Percentiles rank a stretch among this genome's conserved stretches.
Conservation (phyloP, 2,329 filamentous ascomycete genomes). For the Bipolaris zeicola region DNA sequence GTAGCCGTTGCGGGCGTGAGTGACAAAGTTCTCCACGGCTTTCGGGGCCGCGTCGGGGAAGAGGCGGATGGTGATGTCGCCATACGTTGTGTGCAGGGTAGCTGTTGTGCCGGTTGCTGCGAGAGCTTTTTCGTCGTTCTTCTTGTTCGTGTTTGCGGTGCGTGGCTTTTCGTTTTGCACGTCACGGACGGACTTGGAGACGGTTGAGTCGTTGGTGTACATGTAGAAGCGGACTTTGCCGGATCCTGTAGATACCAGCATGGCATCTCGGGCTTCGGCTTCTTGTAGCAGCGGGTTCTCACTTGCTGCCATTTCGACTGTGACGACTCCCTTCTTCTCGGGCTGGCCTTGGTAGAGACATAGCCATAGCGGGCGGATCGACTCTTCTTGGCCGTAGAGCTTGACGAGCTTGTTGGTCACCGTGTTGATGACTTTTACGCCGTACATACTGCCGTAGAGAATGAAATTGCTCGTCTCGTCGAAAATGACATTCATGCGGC, state of each 20-base stretch:
- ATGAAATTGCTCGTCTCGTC: slow-evolving; percentile 97
- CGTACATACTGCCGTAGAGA: slow-evolving; percentile 88
- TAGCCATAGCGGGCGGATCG: slow-evolving; percentile 80
- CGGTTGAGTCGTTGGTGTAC: slow-evolving; percentile 87
- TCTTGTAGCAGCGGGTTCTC: slow-evolving; percentile 91
- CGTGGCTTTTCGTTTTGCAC: slow-evolving; percentile 93
- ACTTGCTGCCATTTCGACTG: slow-evolving; percentile 95
- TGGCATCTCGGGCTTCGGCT: slow-evolving; percentile 87
- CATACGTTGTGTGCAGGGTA: slow-evolving; percentile 87
- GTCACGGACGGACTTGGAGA: slow-evolving; percentile 66
- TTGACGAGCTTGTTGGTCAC: slow-evolving; percentile 92
- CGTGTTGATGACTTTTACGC: slow-evolving; percentile 94
- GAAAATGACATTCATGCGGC: slow-evolving; percentile 85
- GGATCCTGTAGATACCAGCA: slow-evolving; percentile 81
- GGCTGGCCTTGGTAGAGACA: slow-evolving; percentile 93
- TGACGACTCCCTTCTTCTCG: slow-evolving; percentile 90
- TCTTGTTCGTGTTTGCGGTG: slow-evolving; percentile 58
- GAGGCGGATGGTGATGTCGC: slow-evolving; percentile 90
- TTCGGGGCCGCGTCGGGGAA: slow-evolving; percentile 94
- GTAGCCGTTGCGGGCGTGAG: slow-evolving; percentile 85
- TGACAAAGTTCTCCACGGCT: slow-evolving; percentile 96
- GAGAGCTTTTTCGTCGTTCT: slow-evolving; percentile 60
- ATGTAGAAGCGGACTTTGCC: slow-evolving; percentile 95
- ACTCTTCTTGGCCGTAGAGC: slow-evolving; percentile 88
- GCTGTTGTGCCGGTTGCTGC: slow-evolving; percentile 78